phyloP scores from a whole-genome alignment of 768 basidiomycete species.

The Boletellus ananas region DNA sequence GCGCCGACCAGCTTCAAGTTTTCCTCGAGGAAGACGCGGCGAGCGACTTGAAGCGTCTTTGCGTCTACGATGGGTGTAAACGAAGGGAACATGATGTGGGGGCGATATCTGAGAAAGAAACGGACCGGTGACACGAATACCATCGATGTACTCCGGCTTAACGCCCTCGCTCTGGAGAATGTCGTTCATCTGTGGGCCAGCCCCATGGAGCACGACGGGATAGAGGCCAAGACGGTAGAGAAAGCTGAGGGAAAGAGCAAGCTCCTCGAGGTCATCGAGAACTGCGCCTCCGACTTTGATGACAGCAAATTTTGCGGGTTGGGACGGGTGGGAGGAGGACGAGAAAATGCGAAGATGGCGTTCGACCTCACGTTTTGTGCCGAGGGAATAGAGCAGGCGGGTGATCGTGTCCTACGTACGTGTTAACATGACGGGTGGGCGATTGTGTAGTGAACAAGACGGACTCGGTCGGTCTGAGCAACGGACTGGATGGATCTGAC shows the following conservation, averaged over 20 bases:
- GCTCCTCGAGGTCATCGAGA: conserved; percentile 85
- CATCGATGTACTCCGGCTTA: conserved; percentile 94
- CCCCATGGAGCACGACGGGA: conserved; percentile 95
- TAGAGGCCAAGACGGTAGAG: conserved; percentile 97
- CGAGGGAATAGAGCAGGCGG: conserved; percentile 93
- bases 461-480: conserved; percentile 72
- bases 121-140: conserved; percentile 93
- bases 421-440: background rate
- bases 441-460: conserved; percentile 20
- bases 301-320: conserved; percentile 94
- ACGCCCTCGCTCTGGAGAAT: conserved; percentile 92
- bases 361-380: conserved; percentile 95
- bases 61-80: conserved; percentile 51
- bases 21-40: conserved; percentile 95
- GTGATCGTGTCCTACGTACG: conserved; percentile 86
- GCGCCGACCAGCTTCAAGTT: conserved; percentile 93
- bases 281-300: conserved; percentile 98
- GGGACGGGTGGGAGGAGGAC: conserved; percentile 82
- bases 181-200: conserved; percentile 91
- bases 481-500: conserved; percentile 53
- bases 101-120: conserved; percentile 2
- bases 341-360: conserved; percentile 98
- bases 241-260: conserved; percentile 94
- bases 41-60: conserved; percentile 91
- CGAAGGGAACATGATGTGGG: background rate